A percentile compares a stretch with the other conserved stretches of the same genome.
These are phyloP conservation scores for Pichia exigua DNA, from an alignment of 805 yeast genomes.

Conservation along the genomic window DNA sequence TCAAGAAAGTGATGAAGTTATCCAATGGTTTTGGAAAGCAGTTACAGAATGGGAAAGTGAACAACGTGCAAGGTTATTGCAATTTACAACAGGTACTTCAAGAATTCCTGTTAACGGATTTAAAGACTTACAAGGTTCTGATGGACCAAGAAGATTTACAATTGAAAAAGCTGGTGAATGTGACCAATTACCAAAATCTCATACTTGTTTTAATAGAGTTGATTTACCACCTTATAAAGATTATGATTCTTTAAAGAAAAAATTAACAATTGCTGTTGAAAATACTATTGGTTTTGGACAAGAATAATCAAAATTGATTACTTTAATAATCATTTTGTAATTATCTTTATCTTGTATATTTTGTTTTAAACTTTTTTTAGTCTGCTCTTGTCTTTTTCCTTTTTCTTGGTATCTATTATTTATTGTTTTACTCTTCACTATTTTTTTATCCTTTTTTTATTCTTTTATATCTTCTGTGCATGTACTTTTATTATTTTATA, in stretches of 20 bases:
- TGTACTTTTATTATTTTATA: neutral
- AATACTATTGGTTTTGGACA: slow-evolving; percentile 99
- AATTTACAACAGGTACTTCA: slow-evolving; percentile 97
- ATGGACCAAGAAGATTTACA: slow-evolving; percentile 98
- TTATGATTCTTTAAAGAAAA: slow-evolving; percentile 77
- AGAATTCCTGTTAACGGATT: slow-evolving; percentile 98
- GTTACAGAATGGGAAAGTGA: slow-evolving; percentile 92
- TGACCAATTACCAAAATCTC: slow-evolving; percentile 91
- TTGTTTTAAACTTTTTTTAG: neutral
- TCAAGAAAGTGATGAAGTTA: slow-evolving; percentile 91
- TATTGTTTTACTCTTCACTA: neutral
- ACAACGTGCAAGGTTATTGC: slow-evolving; percentile 90
- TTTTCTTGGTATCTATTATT: neutral
- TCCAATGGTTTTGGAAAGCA: slow-evolving; percentile 98
- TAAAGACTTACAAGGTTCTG: slow-evolving; percentile 97
- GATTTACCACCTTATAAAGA: slow-evolving; percentile 92
- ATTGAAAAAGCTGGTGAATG: slow-evolving; percentile 97
- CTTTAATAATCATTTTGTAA: neutral
- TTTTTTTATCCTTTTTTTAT: neutral
- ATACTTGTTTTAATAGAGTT: slow-evolving; percentile 97
- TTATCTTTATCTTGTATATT: neutral
- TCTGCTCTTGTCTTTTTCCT: neutral
- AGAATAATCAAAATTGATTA: slow-evolving; percentile 42
- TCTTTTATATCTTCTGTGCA: neutral
- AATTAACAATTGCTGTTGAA: slow-evolving; percentile 92